Conservation (phyloP, 768 basidiomycete genomes). For the Polyporus arcularius region DNA sequence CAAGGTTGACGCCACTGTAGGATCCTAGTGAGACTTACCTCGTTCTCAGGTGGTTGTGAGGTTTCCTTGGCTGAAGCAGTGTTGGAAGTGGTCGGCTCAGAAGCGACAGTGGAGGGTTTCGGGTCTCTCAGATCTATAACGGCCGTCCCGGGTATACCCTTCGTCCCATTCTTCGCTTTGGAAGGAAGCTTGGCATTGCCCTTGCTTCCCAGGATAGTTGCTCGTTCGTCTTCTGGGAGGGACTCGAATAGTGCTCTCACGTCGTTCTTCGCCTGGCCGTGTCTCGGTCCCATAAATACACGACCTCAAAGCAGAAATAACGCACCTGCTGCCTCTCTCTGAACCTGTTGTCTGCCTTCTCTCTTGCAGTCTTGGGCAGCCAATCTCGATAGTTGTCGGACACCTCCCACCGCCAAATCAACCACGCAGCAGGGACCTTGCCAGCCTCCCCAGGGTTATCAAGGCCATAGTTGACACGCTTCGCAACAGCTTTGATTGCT, state of each 20-base stretch:
- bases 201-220: conserved; percentile 49
- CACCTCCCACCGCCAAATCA: conserved; percentile 88
- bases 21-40: neutral
- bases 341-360: conserved; percentile 60
- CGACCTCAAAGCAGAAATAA: neutral
- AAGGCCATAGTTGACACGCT: conserved; percentile 81
- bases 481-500: conserved; percentile 62
- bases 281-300: neutral
- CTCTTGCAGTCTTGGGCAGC: conserved; percentile 65
- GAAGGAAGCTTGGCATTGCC: neutral
- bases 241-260: conserved; percentile 56
- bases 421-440: conserved; percentile 63
- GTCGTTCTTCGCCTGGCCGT: conserved; percentile 56
- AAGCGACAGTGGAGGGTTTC: neutral
- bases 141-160: neutral
- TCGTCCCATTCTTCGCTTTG: conserved; percentile 10
- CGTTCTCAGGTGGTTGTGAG: conserved; percentile 21
- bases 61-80: conserved; percentile 25
- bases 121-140: conserved; percentile 7
- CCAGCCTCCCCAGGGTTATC: conserved; percentile 47
- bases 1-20: neutral
- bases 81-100: neutral
- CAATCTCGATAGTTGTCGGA: conserved; percentile 56
- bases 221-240: conserved; percentile 58
- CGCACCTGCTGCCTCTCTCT: conserved; percentile 68